Base-by-base conservation (phyloP, 192 early-diverging fungal species). In the Entomortierella parvispora region DNA sequence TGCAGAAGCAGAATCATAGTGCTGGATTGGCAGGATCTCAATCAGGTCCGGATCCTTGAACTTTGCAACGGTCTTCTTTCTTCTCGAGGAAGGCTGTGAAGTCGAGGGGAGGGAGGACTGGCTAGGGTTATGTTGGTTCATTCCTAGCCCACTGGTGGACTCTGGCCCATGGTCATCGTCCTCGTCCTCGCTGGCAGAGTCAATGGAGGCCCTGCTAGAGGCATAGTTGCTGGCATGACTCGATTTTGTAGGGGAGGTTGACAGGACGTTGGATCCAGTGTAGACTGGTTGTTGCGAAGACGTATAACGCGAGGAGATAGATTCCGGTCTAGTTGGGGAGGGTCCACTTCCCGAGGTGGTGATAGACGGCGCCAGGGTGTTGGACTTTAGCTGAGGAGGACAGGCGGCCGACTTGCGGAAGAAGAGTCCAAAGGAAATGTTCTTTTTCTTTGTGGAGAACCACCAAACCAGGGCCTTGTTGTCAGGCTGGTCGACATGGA, bases 381-480 rank as follows among this genome's bases (percentile, higher is more conserved):
- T 76, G n/a, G 65, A 70, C 47, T 53, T 68, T 34, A 79, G 47
- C 60, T 65, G 65, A 3, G 48, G 50, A 15, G 46, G 77, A 26
- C 28, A 62, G n/a, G 67, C 17, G n/a, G 64, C 43, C 0, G 62
- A 66, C 52, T 70, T 80, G 59, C 71, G 63, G 29, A 78, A 75
- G 67, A 75, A 95, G 58, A 96, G 85, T 8, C 96, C 95, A 86
- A 97, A 97, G 28, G 92, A 88, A 50, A 97, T 93, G 61, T 94
- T 96, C 79, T 96, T 96, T 54, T 88, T 87, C 70, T 92, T 93
- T 40, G 95, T 99, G 20, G 89, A 91, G 80, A 97, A 99, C 81
- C 89, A 92, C 97, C 97, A 99, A 59, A 88, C 86, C 17, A 99
- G 87, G 31, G 92, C 92, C 61, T 92, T 90, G 17, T 40, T 40